A percentile compares a stretch with the other conserved stretches of the same genome.
Evolutionary conservation across 1,139 yeast genomes (phyloP).

Genomic region (Geotrichum candidum): DNA sequence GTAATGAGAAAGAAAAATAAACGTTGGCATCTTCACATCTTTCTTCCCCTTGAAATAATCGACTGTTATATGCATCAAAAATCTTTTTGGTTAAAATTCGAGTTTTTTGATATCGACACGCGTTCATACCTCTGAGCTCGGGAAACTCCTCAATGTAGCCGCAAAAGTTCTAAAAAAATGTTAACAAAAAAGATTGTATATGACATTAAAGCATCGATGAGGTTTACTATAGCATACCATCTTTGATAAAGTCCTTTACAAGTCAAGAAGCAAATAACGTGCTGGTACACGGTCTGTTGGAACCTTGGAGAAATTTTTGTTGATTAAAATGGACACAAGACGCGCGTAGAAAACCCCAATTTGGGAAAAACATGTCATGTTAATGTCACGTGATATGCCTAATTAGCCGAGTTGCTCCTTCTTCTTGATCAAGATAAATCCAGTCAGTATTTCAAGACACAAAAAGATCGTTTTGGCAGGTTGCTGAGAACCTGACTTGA

Average conservation of each 20-base stretch:
- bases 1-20: conserved; percentile 47
- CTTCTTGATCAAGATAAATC: too few species aligned
- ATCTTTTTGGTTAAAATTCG: background rate
- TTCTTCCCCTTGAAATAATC: conserved; percentile 38
- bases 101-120: background rate
- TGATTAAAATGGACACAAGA: background rate
- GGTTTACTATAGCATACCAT: background rate
- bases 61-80: conserved; percentile 25
- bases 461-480: background rate
- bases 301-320: too few species aligned
- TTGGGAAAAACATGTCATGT: background rate
- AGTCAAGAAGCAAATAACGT: too few species aligned
- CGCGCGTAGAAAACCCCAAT: background rate
- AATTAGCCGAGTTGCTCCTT: background rate
- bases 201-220: background rate
- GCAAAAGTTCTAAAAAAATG: conserved; percentile 23
- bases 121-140: conserved; percentile 31
- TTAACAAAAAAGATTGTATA: background rate
- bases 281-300: too few species aligned
- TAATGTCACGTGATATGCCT: background rate
- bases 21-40: conserved; percentile 26
- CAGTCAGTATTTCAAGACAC: background rate
- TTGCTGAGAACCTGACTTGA: background rate
- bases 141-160: conserved; percentile 35
- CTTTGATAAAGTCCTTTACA: too few species aligned